Evolutionary conservation across 805 yeast genomes (phyloP).

Genomic region (Saccharomycopsis sp.): DNA sequence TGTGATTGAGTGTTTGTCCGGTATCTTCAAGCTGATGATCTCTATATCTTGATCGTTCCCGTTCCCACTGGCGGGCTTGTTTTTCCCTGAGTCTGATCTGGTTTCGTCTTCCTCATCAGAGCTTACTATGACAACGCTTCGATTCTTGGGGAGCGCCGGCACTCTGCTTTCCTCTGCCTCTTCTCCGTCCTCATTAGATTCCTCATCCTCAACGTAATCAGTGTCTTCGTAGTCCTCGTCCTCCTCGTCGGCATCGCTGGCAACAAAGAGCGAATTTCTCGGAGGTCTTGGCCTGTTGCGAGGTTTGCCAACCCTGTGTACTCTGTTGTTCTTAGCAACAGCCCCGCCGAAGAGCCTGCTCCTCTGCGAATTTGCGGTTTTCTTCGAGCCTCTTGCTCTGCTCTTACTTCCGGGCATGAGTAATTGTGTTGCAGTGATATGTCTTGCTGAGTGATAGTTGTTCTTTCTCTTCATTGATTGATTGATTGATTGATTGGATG

Average conservation of each 20-base stretch:
- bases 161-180: constrained; percentile 4
- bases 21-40: not conserved
- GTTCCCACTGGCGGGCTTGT: not conserved
- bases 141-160: not conserved
- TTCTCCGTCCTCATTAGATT: not conserved
- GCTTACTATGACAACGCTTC: constrained; percentile 8
- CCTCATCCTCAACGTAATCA: not conserved
- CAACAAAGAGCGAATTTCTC: not conserved
- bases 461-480: not conserved
- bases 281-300: too few species aligned
- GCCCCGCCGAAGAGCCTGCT: too few species aligned
- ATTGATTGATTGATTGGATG: not conserved
- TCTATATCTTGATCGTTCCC: too few species aligned
- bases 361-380: too few species aligned
- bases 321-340: too few species aligned
- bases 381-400: too few species aligned
- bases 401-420: too few species aligned
- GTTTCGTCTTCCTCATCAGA: constrained; percentile 21
- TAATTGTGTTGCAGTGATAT: too few species aligned
- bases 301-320: too few species aligned
- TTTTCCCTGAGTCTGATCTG: constrained; percentile 19
- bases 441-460: not conserved
- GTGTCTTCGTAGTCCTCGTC: not conserved
- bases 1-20: not conserved
- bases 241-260: constrained; percentile 4